Conservation (phyloP, 805 yeast species). For the Zygoascus flipseniorum region DNA sequence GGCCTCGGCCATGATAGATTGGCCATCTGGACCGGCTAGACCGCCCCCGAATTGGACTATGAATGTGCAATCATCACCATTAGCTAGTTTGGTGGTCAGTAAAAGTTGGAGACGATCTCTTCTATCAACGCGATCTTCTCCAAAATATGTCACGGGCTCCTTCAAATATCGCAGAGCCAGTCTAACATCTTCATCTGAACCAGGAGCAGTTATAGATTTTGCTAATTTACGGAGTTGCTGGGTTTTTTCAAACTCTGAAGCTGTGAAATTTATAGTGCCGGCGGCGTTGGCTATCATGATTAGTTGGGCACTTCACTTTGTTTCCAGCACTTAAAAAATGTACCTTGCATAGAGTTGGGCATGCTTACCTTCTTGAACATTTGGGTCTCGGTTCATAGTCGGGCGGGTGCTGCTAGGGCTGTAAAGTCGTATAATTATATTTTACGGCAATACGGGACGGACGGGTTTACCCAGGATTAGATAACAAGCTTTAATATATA, state of each 20-base stretch:
- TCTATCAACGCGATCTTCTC: conserved; percentile 55
- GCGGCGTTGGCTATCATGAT: not conserved
- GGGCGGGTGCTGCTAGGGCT: no score
- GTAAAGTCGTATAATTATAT: no score
- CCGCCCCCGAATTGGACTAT: conserved; percentile 9
- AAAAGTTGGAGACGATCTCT: conserved; percentile 49
- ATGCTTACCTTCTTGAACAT: no score
- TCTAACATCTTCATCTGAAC: conserved; percentile 58
- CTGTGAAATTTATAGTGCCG: conserved; percentile 4
- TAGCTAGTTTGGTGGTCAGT: conserved; percentile 26
- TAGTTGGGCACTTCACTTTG: not conserved
- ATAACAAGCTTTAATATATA: no score
- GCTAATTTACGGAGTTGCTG: conserved; percentile 7
- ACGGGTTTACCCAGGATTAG: no score
- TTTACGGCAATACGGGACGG: no score
- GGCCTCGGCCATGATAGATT: not conserved
- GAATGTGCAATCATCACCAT: conserved; percentile 17
- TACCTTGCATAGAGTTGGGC: no score
- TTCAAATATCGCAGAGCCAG: conserved; percentile 38
- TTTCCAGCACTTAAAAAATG: no score
- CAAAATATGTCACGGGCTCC: conserved; percentile 48
- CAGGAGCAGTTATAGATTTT: conserved; percentile 39
- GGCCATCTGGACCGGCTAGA: conserved; percentile 13
- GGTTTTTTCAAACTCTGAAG: conserved; percentile 9
- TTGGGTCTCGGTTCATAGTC: no score